Evolutionary conservation across 768 basidiomycete genomes (phyloP).

Genomic region (Rhodosporidiobolus odoratus): DNA sequence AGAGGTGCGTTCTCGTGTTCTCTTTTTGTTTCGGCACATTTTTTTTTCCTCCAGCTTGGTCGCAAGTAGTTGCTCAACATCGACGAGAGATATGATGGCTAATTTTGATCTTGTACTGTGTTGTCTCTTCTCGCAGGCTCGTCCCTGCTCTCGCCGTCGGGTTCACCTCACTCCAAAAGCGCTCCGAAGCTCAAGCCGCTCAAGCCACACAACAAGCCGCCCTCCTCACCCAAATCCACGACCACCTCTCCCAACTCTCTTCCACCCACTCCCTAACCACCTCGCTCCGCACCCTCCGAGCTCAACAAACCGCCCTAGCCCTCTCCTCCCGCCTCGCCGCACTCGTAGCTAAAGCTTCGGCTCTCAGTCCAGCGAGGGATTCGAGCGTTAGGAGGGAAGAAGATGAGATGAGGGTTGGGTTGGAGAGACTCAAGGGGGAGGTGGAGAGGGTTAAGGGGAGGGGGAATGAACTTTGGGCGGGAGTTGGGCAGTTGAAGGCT

Average conservation of each 20-base stretch:
- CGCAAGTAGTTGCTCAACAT: too few species aligned
- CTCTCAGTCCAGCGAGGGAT: constrained; percentile 70
- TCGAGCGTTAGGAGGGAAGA: constrained; percentile 73
- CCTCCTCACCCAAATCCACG: constrained; percentile 57
- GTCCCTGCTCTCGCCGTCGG: constrained; percentile 75
- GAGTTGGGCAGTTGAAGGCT: constrained; percentile 67
- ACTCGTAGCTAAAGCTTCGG: constrained; percentile 68
- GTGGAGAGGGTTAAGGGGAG: constrained; percentile 55
- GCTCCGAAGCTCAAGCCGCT: constrained; percentile 67
- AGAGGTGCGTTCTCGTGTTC: constrained; percentile 54
- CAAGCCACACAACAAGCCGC: constrained; percentile 65
- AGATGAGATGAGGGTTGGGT: constrained; percentile 62
- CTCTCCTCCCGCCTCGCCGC: constrained; percentile 64
- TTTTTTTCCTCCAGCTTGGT: constrained; percentile 1
- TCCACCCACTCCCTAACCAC: constrained; percentile 64
- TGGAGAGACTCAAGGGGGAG: constrained; percentile 73
- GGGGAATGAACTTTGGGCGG: constrained; percentile 77
- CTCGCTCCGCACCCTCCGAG: constrained; percentile 61
- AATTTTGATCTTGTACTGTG: not conserved
- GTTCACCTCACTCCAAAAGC: constrained; percentile 71
- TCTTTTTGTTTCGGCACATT: not conserved
- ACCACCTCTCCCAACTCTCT: constrained; percentile 58
- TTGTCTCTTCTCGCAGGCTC: constrained; percentile 51
- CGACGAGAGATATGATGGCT: not conserved
- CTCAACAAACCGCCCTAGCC: constrained; percentile 61